Conservation (phyloP, 768 basidiomycete genomes). For the Tricholoma bakamatsutake region DNA sequence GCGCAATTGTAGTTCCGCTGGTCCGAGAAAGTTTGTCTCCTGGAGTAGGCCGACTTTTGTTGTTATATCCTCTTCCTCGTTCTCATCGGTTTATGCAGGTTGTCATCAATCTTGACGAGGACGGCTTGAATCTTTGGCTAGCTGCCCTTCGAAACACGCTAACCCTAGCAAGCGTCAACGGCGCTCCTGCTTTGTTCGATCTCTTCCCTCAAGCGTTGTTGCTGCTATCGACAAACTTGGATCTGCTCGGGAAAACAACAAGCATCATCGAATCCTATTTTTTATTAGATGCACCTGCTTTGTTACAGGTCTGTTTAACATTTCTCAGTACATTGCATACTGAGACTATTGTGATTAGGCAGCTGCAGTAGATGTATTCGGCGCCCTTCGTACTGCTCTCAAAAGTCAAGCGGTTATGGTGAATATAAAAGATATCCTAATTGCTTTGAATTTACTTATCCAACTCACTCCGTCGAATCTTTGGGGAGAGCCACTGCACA, state of each 20-base stretch:
- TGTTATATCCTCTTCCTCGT: not conserved
- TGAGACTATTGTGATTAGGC: slow-evolving; percentile 29
- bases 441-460: slow-evolving; percentile 50
- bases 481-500: slow-evolving; percentile 74
- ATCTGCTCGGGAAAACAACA: slow-evolving; percentile 64
- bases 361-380: slow-evolving; percentile 51
- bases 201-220: slow-evolving; percentile 59
- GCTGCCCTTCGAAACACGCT: slow-evolving; percentile 61
- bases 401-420: slow-evolving; percentile 37
- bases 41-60: slow-evolving; percentile 31
- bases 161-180: slow-evolving; percentile 40
- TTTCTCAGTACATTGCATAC: not conserved
- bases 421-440: slow-evolving; percentile 63
- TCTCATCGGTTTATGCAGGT: slow-evolving; percentile 34
- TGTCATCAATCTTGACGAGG: slow-evolving; percentile 68
- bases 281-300: slow-evolving; percentile 54
- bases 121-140: slow-evolving; percentile 73
- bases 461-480: slow-evolving; percentile 55
- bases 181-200: slow-evolving; percentile 47
- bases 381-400: slow-evolving; percentile 47
- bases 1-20: slow-evolving; percentile 53
- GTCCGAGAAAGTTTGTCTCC: slow-evolving; percentile 60
- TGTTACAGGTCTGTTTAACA: slow-evolving; percentile 54
- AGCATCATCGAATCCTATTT: slow-evolving; percentile 73
- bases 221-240: slow-evolving; percentile 64